Base-by-base conservation (phyloP, 164 flowering plant genomes). In the Kingdonia uniflora region DNA sequence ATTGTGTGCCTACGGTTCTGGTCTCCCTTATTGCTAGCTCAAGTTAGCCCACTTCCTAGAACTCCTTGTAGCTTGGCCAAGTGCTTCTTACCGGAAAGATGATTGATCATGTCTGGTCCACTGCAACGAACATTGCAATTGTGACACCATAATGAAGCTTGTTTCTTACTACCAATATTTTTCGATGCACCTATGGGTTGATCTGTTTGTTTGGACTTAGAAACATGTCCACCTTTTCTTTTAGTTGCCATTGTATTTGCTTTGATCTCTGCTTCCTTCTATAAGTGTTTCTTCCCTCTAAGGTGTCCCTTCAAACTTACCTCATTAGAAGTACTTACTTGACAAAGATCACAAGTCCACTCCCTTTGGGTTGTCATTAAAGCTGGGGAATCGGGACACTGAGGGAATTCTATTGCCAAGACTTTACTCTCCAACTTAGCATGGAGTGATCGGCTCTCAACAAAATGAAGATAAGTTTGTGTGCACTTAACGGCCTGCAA, bases 321-420 rank as follows among this genome's bases (percentile, higher is more conserved):
- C 64, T 75, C 67, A 51, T 66, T 54, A 16, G 74, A 58, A 16
- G 75, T 62, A 61, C 61, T 73, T 19, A 80, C 65, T 21, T 68
- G 71, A 61, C 85, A 80, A 2, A 80, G 51, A 41, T 76, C 74
- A 52, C 85, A 80, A 54, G 68, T 69, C 80, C 78, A 79, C 40
- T 74, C 82, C 26, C 70, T 73, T 54, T 52, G 48, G 20, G 21
- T 12, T 44, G 10, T 1, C 48, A 16, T 6, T 44, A 2, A 12
- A 44, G 11, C 48, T 2, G 48, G 20, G 13, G 48, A 19, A 8
- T 12, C 20, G 11, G 12, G 19, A 17, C 2, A 19, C 12, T 5
- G 17, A 44, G 6, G 11, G 11, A 11, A 4, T 29, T 29, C 35
- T 4, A 8, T 3, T 29, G 35, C 35, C 35, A 29, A 4, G 35